phyloP scores from a whole-genome alignment of 1,284 basidiomycete species.

The Neotropicomus parvogracilis region DNA sequence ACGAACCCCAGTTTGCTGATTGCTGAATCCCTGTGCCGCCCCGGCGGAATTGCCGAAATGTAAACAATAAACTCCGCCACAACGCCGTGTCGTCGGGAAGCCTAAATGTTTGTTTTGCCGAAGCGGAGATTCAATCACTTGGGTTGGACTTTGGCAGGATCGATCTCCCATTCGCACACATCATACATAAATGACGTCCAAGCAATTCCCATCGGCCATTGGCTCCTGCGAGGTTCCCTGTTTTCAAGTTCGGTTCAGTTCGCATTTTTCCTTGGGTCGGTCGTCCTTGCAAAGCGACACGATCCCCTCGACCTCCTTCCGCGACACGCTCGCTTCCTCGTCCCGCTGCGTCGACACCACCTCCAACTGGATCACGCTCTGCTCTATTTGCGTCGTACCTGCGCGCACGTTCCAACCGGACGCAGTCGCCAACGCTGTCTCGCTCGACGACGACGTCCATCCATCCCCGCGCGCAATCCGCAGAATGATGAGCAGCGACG shows the following conservation, averaged over 20 bases:
- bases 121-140: too few relatives aligned
- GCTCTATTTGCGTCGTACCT: background rate
- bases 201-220: too few relatives aligned
- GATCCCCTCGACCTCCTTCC: background rate
- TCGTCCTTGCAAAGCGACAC: background rate
- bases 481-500: slow-evolving; percentile 16
- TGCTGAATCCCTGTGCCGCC: too few relatives aligned
- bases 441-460: background rate
- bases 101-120: too few relatives aligned
- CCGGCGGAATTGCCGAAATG: too few relatives aligned
- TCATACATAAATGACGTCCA: too few relatives aligned
- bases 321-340: background rate
- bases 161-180: too few relatives aligned
- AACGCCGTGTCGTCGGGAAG: too few relatives aligned
- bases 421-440: background rate
- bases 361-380: slow-evolving; percentile 1
- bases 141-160: too few relatives aligned
- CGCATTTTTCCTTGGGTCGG: background rate
- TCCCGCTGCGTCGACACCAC: background rate
- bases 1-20: too few relatives aligned
- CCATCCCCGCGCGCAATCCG: slow-evolving; percentile 16
- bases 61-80: too few relatives aligned
- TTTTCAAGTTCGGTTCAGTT: background rate
- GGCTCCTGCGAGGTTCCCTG: too few relatives aligned
- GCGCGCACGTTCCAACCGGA: background rate